Conservation (phyloP, 345 rosid genomes). For the Chamaenerion angustifolium region DNA sequence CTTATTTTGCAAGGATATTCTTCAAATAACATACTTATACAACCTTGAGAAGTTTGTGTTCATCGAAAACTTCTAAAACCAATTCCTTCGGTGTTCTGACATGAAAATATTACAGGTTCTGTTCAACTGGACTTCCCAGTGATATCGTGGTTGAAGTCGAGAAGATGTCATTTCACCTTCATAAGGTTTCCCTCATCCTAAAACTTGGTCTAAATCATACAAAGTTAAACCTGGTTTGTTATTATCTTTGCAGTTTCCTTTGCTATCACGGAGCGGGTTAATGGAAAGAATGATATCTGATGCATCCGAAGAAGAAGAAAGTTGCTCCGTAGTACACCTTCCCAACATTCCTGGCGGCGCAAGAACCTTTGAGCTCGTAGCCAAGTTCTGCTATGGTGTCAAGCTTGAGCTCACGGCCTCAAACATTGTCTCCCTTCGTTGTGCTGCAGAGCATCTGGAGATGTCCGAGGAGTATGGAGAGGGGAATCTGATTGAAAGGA, state of each 20-base stretch:
- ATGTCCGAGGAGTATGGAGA: constrained; percentile 69
- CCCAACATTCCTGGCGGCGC: constrained; percentile 78
- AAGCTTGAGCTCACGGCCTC: constrained; percentile 47
- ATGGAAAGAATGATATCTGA: constrained; percentile 42
- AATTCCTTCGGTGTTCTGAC: background rate
- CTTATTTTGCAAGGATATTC: background rate
- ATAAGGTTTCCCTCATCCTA: constrained; percentile 36
- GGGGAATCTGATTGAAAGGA: constrained; percentile 52
- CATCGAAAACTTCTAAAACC: background rate
- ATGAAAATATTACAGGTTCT: constrained; percentile 32
- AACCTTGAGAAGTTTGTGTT: too few relatives aligned
- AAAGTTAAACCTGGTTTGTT: background rate
- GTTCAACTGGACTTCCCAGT: constrained; percentile 67
- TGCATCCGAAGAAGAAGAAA: constrained; percentile 20
- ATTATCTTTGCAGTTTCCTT: constrained; percentile 43
- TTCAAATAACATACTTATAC: background rate
- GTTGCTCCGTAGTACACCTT: constrained; percentile 35
- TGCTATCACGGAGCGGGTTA: constrained; percentile 72
- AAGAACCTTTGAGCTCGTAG: constrained; percentile 51
- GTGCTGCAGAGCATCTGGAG: constrained; percentile 77
- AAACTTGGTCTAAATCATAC: background rate
- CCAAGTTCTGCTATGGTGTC: constrained; percentile 77
- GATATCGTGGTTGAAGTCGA: constrained; percentile 63
- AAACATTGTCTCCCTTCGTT: constrained; percentile 55
- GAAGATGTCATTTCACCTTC: constrained; percentile 64